phyloP scores from a whole-genome alignment of 805 yeast species.

The Isabelozyma gotoi region DNA sequence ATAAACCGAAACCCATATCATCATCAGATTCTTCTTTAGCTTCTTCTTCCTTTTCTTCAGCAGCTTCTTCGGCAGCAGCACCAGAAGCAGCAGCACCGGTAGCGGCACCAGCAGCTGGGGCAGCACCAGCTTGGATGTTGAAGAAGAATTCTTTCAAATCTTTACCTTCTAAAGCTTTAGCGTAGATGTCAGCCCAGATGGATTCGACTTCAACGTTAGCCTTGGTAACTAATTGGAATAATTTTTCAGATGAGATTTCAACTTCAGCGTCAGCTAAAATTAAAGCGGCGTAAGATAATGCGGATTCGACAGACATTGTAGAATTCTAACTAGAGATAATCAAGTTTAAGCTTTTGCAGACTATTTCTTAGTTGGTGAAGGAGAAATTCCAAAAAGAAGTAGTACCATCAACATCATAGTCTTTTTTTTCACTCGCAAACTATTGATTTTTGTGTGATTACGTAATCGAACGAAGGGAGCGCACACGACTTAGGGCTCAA shows the following conservation, averaged over 20 bases:
- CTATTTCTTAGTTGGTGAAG: conserved; percentile 40
- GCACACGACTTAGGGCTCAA: conserved; percentile 1
- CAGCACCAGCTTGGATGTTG: conserved; percentile 48
- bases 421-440: not conserved
- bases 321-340: conserved; percentile 44
- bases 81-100: conserved; percentile 35
- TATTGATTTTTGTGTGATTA: not conserved
- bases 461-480: not conserved
- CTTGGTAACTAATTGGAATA: conserved; percentile 36
- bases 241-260: conserved; percentile 47
- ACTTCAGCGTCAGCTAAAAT: conserved; percentile 49
- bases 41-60: conserved; percentile 29
- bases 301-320: conserved; percentile 47
- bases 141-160: conserved; percentile 50
- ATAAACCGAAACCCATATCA: conserved; percentile 47
- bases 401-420: not conserved
- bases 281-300: conserved; percentile 51
- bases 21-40: conserved; percentile 35
- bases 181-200: conserved; percentile 48
- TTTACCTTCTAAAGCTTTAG: conserved; percentile 48
- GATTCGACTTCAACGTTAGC: conserved; percentile 47
- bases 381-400: not conserved
- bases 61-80: conserved; percentile 29
- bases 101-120: conserved; percentile 39
- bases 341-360: conserved; percentile 49